Conservation (phyloP, 1,284 basidiomycete species). For the Apiotrichum montevideense region DNA sequence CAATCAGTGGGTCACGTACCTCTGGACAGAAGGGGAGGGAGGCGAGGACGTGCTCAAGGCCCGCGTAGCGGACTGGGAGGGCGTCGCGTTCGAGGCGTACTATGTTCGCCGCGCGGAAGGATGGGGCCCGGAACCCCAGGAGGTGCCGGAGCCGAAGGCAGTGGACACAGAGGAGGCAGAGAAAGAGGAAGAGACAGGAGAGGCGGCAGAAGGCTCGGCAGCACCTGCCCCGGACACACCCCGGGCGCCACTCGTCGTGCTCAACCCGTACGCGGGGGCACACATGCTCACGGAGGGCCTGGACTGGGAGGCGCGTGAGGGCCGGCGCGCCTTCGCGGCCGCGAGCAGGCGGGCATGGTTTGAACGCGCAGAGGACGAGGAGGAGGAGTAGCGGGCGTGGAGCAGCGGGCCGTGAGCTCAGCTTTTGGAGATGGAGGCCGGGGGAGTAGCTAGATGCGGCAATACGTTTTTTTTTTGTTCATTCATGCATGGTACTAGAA, state of each 20-base stretch:
- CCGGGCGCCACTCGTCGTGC: slow-evolving; percentile 13
- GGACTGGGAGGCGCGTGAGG: slow-evolving; percentile 40
- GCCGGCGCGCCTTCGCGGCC: slow-evolving; percentile 27
- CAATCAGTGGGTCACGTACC: slow-evolving; percentile 63
- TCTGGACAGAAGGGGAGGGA: slow-evolving; percentile 23
- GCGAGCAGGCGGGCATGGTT: slow-evolving; percentile 45
- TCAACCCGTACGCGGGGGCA: slow-evolving; percentile 28
- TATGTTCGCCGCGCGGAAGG: neutral
- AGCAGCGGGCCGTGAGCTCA: slow-evolving; percentile 23
- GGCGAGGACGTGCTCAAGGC: neutral
- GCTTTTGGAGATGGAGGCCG: neutral
- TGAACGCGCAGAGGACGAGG: slow-evolving; percentile 50
- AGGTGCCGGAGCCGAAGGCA: neutral
- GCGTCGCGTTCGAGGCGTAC: slow-evolving; percentile 4
- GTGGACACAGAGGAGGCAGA: neutral
- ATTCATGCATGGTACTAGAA: no score
- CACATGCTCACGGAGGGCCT: slow-evolving; percentile 37
- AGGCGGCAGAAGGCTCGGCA: neutral
- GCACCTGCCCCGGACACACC: neutral
- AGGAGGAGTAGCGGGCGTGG: slow-evolving; percentile 49
- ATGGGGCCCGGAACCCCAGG: neutral
- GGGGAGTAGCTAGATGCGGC: no score
- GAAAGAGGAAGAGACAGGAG: neutral
- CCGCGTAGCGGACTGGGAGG: neutral
- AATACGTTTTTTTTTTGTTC: no score